Evolutionary conservation across 305 asterid species (phyloP).

Genomic region (Coffea humblotiana): DNA sequence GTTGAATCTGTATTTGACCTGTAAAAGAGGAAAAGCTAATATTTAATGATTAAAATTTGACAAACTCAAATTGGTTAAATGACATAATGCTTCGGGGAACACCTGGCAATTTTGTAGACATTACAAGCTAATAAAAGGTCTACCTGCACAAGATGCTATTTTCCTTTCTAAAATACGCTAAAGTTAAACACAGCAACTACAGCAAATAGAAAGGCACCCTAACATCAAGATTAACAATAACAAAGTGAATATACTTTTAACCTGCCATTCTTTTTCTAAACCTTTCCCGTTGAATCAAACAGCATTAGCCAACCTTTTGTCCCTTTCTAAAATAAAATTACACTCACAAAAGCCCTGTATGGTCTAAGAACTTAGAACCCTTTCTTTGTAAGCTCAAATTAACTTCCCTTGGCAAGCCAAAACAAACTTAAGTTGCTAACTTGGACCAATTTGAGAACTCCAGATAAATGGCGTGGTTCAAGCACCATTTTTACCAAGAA

Average conservation of each 20-base stretch:
- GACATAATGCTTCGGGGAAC: background rate
- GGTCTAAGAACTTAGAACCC: background rate
- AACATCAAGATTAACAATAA: background rate
- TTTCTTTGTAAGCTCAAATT: background rate
- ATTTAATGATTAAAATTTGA: background rate
- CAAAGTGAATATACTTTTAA: too few relatives aligned
- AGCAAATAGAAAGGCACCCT: background rate
- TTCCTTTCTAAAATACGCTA: background rate
- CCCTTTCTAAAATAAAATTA: background rate
- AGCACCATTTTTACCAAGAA: too few relatives aligned
- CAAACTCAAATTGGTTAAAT: background rate
- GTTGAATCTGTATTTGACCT: slow-evolving; percentile 89
- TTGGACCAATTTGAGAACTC: too few relatives aligned
- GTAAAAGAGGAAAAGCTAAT: slow-evolving; percentile 26
- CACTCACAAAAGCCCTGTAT: background rate
- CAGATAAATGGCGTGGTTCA: too few relatives aligned
- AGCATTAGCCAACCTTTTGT: background rate
- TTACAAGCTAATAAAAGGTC: background rate
- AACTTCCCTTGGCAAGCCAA: too few relatives aligned
- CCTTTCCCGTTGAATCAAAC: background rate
- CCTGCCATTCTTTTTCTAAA: background rate
- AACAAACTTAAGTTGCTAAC: too few relatives aligned
- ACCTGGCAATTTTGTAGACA: background rate
- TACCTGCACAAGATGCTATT: background rate
- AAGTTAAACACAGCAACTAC: background rate